Evolutionary conservation across 305 asterid species (phyloP).

Genomic region (Ilex paraguariensis): DNA sequence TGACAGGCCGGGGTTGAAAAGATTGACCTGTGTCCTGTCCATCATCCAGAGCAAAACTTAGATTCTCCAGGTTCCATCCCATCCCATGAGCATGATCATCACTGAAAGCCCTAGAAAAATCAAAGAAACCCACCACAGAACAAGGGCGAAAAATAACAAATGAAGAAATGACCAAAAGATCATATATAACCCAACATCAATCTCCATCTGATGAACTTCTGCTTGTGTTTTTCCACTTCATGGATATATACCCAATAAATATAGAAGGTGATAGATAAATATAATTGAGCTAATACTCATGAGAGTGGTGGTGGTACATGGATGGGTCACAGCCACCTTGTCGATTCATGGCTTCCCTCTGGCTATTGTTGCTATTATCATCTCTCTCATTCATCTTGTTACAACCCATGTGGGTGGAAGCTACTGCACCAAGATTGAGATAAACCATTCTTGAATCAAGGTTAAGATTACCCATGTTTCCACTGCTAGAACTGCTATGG

Average conservation of each 20-base stretch:
- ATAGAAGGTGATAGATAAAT: not conserved
- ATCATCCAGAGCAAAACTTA: not conserved
- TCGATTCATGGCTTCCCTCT: not conserved
- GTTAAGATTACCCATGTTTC: conserved; percentile 13
- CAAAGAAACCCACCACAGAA: conserved; percentile 1
- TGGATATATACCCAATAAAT: not conserved
- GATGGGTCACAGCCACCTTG: conserved; percentile 7
- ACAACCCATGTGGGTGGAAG: not conserved
- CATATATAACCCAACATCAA: not conserved
- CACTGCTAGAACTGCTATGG: conserved; percentile 12
- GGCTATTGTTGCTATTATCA: not conserved
- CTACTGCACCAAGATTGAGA: conserved; percentile 1
- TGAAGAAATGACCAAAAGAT: no score
- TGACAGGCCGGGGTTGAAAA: conserved; percentile 1
- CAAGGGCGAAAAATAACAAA: not conserved
- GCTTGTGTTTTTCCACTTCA: not conserved
- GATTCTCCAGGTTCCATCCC: conserved; percentile 12
- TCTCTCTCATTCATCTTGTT: not conserved
- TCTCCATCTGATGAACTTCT: not conserved
- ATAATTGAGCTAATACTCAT: conserved; percentile 3
- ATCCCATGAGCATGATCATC: conserved; percentile 1
- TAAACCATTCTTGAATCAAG: conserved; percentile 5
- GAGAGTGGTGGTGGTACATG: not conserved
- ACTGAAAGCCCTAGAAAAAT: conserved; percentile 13
- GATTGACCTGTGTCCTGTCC: conserved; percentile 2